Conservation (phyloP, 139 green algal species). For the Closterium sp. region DNA sequence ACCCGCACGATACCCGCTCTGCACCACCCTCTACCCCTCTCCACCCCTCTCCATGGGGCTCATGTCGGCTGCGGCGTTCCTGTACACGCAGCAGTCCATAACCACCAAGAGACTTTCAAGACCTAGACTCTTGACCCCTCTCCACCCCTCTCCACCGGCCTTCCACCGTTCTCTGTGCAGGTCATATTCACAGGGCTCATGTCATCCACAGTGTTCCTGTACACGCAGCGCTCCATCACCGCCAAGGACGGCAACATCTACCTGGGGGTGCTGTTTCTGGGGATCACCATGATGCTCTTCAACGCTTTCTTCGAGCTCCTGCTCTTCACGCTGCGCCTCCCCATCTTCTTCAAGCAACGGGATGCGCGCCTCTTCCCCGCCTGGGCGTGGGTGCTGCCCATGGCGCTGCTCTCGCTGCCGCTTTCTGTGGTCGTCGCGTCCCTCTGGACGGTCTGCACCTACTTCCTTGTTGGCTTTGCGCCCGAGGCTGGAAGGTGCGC, state of each 20-base stretch:
- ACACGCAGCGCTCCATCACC: constrained; percentile 40
- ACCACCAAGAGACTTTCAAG: no score
- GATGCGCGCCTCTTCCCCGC: constrained; percentile 68
- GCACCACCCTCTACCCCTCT: no score
- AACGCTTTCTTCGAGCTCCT: constrained; percentile 21
- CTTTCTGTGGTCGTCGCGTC: constrained; percentile 53
- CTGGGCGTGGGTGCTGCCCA: constrained; percentile 49
- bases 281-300: constrained; percentile 51
- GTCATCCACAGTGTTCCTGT: constrained; percentile 37
- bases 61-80: no score
- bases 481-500: not conserved
- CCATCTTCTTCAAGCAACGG: constrained; percentile 77
- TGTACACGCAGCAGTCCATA: no score
- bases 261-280: constrained; percentile 59
- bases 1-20: no score
- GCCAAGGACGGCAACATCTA: constrained; percentile 51
- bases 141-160: no score
- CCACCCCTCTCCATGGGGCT: no score
- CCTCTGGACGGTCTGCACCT: constrained; percentile 33
- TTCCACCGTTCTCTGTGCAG: no score
- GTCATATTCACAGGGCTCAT: no score
- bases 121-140: no score
- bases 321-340: not conserved
- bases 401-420: constrained; percentile 58
- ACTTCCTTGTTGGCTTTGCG: constrained; percentile 10